A percentile compares a stretch with the other conserved stretches of the same genome.
These are phyloP conservation scores for Glycine tomentella DNA, from an alignment of 306 rosid genomes.

Conservation along the genomic window DNA sequence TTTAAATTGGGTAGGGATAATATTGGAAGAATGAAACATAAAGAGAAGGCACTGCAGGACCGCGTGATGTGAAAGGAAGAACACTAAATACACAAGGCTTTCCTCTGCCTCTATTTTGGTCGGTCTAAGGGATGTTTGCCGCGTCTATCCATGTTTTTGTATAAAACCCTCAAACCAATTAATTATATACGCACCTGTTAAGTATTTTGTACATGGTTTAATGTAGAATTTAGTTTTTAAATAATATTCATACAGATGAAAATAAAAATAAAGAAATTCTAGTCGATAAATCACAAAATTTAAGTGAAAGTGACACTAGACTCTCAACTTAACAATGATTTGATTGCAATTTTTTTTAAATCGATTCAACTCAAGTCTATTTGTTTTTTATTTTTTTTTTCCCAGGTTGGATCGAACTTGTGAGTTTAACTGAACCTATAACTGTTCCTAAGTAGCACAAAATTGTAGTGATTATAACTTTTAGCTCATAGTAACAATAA, in stretches of 20 bases:
- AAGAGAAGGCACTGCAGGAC: background rate
- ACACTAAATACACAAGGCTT: background rate
- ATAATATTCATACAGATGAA: too few species aligned
- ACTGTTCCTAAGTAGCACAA: background rate
- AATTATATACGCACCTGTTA: background rate
- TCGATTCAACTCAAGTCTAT: background rate
- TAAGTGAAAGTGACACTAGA: background rate
- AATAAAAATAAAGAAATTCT: background rate
- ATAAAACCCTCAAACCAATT: background rate
- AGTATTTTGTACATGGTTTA: background rate
- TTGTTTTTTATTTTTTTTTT: background rate
- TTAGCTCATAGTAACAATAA: background rate
- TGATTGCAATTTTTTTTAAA: background rate
- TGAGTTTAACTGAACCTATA: background rate
- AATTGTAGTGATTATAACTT: background rate
- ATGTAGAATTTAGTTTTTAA: too few species aligned
- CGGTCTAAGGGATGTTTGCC: conserved; percentile 11
- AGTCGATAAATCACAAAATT: background rate
- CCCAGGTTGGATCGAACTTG: background rate
- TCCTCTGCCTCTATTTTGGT: too few species aligned
- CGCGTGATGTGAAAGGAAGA: background rate
- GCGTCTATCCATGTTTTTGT: conserved; percentile 5
- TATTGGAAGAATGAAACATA: conserved; percentile 14
- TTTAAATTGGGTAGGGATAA: conserved; percentile 9
- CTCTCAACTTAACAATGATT: background rate